Conservation (phyloP, 495 filamentous ascomycete genomes). For the Penicillium paxilli region DNA sequence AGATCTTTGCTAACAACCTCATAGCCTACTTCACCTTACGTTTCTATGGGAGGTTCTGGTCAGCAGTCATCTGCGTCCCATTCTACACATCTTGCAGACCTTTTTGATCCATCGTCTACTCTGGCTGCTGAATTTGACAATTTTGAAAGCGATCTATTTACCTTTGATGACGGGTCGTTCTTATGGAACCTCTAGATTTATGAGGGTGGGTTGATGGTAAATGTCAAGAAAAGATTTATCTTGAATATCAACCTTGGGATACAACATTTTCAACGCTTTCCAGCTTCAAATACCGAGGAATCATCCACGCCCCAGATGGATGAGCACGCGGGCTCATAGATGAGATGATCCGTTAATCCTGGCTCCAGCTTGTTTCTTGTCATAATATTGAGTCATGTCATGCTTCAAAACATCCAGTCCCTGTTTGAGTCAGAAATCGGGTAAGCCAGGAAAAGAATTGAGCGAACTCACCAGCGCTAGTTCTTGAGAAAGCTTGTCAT, state of each 20-base stretch:
- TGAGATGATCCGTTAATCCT: not conserved
- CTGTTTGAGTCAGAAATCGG: conserved; percentile 4
- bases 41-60: not conserved
- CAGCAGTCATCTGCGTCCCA: not conserved
- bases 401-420: conserved; percentile 28
- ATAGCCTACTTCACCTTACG: not conserved
- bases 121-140: conserved; percentile 20
- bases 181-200: conserved; percentile 20
- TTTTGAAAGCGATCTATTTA: conserved; percentile 23
- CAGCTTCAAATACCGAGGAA: not conserved
- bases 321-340: not conserved
- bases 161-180: conserved; percentile 22
- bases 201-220: no score
- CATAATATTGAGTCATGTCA: conserved; percentile 35
- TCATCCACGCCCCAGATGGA: not conserved
- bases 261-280: no score
- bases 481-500: conserved; percentile 21
- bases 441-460: no score
- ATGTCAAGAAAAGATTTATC: no score
- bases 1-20: not conserved
- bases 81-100: not conserved
- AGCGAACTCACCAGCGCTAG: conserved; percentile 22
- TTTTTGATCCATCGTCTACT: conserved; percentile 9
- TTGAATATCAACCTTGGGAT: no score
- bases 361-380: not conserved